Percentiles rank a stretch among this genome's conserved stretches.
phyloP scores from a whole-genome alignment of 371 early-diverging fungal genomes.

The Mucor lusitanicus region DNA sequence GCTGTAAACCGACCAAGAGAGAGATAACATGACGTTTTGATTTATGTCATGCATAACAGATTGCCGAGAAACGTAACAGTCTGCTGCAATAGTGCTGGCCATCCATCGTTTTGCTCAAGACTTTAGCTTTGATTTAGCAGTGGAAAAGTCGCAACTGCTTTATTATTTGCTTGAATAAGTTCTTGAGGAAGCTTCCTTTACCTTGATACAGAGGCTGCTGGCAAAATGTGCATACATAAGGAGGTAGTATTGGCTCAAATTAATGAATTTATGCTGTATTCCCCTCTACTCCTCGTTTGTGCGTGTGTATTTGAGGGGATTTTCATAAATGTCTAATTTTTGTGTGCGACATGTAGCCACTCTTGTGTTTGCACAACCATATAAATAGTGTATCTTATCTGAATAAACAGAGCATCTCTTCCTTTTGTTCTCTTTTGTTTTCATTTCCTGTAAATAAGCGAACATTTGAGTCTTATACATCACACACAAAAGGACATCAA shows the following conservation, averaged over 20 bases:
- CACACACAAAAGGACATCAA: not conserved
- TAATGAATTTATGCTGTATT: not conserved
- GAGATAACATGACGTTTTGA: too few relatives aligned
- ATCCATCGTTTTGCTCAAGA: too few relatives aligned
- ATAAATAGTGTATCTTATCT: not conserved
- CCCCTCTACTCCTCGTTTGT: not conserved
- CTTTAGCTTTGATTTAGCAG: too few relatives aligned
- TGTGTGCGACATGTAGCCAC: not conserved
- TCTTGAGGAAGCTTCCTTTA: too few relatives aligned
- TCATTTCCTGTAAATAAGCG: not conserved
- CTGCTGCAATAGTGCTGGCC: too few relatives aligned
- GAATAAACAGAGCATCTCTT: not conserved
- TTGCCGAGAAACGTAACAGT: too few relatives aligned
- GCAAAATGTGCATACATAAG: not conserved
- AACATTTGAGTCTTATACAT: not conserved
- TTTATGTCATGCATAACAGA: too few relatives aligned
- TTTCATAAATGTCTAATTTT: not conserved
- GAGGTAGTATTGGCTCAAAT: not conserved
- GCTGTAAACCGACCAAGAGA: too few relatives aligned
- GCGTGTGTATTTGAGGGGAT: not conserved
- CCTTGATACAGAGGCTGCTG: not conserved
- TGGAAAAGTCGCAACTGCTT: too few relatives aligned
- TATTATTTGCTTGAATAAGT: too few relatives aligned
- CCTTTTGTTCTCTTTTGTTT: not conserved
- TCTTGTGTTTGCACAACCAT: not conserved